Conservation (phyloP, 192 early-diverging fungal genomes). For the Chytriomyces hyalinus region DNA sequence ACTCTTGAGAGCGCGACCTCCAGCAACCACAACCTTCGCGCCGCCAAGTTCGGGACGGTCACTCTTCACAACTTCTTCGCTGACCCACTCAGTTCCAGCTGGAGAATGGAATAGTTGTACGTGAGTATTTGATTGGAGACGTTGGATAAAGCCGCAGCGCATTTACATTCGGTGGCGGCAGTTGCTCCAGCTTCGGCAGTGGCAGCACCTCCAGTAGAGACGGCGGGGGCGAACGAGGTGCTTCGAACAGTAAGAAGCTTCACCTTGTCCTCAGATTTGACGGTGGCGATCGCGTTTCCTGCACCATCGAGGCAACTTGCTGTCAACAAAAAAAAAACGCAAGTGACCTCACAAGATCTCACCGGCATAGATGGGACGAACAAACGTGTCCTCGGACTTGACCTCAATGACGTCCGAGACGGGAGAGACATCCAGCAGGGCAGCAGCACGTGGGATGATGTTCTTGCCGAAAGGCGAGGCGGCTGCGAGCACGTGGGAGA, state of each 20-base stretch:
- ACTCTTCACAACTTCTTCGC: slow-evolving; percentile 89
- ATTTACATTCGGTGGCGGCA: slow-evolving; percentile 48
- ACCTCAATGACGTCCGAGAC: slow-evolving; percentile 88
- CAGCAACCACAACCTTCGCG: slow-evolving; percentile 89
- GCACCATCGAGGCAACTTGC: not conserved
- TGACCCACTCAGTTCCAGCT: slow-evolving; percentile 76
- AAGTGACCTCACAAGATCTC: slow-evolving; percentile 14
- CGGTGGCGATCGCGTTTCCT: slow-evolving; percentile 96
- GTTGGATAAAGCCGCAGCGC: not conserved
- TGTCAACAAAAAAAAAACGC: not conserved
- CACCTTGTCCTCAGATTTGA: slow-evolving; percentile 84
- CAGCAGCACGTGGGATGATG: slow-evolving; percentile 90
- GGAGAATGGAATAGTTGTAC: not conserved
- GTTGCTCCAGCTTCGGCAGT: slow-evolving; percentile 72
- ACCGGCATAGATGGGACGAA: slow-evolving; percentile 97
- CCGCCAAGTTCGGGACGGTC: slow-evolving; percentile 91
- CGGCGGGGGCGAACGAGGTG: slow-evolving; percentile 84
- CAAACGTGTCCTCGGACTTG: slow-evolving; percentile 84
- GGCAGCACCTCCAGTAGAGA: slow-evolving; percentile 60
- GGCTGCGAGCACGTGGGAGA: slow-evolving; percentile 86
- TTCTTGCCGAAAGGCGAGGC: slow-evolving; percentile 95
- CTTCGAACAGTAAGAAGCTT: slow-evolving; percentile 91
- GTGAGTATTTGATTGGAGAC: not conserved
- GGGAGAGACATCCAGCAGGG: slow-evolving; percentile 86
- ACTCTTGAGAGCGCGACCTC: slow-evolving; percentile 96